A percentile compares a stretch with the other conserved stretches of the same genome.
Evolutionary conservation across 306 rosid genomes (phyloP).

Genomic region (Quercus agrifolia): DNA sequence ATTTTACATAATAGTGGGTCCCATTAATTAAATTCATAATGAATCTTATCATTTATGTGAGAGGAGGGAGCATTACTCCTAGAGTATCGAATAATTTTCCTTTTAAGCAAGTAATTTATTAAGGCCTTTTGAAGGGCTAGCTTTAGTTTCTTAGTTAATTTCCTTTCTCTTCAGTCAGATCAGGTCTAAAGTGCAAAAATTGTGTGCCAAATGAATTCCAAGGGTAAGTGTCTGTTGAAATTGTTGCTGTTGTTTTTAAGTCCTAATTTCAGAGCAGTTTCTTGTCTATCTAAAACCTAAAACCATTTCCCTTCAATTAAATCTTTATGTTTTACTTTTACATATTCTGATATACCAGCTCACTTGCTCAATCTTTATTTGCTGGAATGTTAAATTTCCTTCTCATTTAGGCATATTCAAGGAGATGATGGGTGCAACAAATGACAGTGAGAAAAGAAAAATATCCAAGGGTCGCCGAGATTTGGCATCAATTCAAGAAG

Average conservation of each 20-base stretch:
- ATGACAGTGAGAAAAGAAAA: conserved; percentile 34
- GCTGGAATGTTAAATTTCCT: background rate
- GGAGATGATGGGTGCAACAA: conserved; percentile 41
- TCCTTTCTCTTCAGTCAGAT: too few species aligned
- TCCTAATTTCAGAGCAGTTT: background rate
- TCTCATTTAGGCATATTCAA: conserved; percentile 16
- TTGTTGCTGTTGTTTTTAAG: background rate
- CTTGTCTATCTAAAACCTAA: background rate
- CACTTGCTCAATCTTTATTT: conserved; percentile 1
- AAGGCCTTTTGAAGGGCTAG: background rate
- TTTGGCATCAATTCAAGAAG: conserved; percentile 37
- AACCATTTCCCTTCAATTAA: background rate
- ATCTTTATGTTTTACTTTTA: background rate
- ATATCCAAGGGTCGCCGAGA: conserved; percentile 26
- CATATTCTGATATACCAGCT: background rate
- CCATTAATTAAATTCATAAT: too few species aligned
- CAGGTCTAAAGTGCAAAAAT: background rate
- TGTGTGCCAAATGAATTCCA: background rate
- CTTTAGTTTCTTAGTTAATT: too few species aligned
- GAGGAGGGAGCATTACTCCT: too few species aligned
- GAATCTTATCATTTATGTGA: too few species aligned
- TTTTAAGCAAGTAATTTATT: too few species aligned
- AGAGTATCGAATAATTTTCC: too few species aligned
- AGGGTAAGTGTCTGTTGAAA: background rate
- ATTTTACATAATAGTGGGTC: too few species aligned